A percentile compares a stretch with the other conserved stretches of the same genome.
phyloP scores from a whole-genome alignment of 148 eudicot genomes.

The Rhododendron molle region DNA sequence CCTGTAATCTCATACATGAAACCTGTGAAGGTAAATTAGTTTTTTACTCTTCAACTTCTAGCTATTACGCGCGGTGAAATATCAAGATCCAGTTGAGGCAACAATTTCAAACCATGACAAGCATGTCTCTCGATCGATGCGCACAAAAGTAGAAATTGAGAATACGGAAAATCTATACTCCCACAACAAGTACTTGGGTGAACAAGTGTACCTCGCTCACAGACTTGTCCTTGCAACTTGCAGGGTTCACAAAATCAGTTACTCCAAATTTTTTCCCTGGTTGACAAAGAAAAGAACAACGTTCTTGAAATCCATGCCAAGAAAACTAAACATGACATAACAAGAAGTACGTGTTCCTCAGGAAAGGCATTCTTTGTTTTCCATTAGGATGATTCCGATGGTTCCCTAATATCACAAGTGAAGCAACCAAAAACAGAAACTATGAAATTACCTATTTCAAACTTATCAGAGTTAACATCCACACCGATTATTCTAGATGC shows the following conservation, averaged over 20 bases:
- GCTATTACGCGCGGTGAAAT: background rate
- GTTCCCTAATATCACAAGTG: background rate
- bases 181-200: background rate
- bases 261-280: constrained; percentile 78
- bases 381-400: background rate
- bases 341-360: background rate
- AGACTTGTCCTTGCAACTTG: constrained; percentile 35
- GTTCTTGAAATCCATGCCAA: background rate
- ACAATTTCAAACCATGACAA: background rate
- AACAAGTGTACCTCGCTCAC: constrained; percentile 57
- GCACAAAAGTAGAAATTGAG: background rate
- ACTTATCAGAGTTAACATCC: constrained; percentile 72
- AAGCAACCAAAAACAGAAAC: background rate
- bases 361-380: background rate
- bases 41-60: background rate
- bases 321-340: background rate
- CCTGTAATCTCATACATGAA: background rate
- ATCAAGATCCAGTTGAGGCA: background rate
- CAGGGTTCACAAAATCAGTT: constrained; percentile 70
- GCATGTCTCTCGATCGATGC: background rate
- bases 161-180: background rate
- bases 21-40: background rate
- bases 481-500: constrained; percentile 87
- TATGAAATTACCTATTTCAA: constrained; percentile 41
- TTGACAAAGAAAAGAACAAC: background rate